Evolutionary conservation across 352 stramenopile species (phyloP), one percentile per base, ranked within the genome.

Genomic region (Pythium insidiosum): DNA sequence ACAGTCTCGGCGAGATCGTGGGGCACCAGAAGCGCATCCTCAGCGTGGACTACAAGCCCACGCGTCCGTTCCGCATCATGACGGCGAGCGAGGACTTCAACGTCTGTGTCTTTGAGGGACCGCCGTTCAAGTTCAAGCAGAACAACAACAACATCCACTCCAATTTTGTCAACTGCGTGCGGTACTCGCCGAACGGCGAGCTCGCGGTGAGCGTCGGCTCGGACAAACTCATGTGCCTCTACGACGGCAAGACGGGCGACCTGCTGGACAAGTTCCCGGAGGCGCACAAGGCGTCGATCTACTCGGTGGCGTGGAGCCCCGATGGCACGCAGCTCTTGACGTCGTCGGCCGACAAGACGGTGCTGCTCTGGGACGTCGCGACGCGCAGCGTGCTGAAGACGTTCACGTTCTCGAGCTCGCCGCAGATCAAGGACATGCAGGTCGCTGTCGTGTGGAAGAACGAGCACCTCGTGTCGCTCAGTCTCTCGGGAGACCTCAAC

Each of bases 151-250:
- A 83, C 56, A 61, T 84, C 47, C 96, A 99, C 75, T 85, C 69
- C 5, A 97, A 97, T 69, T 98, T 97, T 53, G 88, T 98, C 47
- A 97, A 98, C 66, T 94, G 80, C 49, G 73, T 98, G 31, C 72
- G 91, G 18, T 99, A 98, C 72, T 96, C 86, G 40, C 78, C 79
- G 0, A 74, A 97, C 57, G 95, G 95, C 29, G 73, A 78, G 22
- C 53, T 87, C 12, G 77, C 96, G 1, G 88, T 95, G 10, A 97
- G 84, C 39, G 95, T 97, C 15, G 90, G 88, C 21, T 96, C 84
- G 7, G 95, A 99, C 70, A 97, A 97, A 53, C 79, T 88, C 55
- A 95, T 98, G 57, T 84, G 68, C 48, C 69, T 98, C 18, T 98
- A 98, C 62, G 91, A 98, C 55, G 94, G 90, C 40, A 96, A 94